Percentiles rank a stretch among this genome's conserved stretches.
Evolutionary conservation across 1,284 basidiomycete species (phyloP).

Genomic region (Fereydounia khargensis): DNA sequence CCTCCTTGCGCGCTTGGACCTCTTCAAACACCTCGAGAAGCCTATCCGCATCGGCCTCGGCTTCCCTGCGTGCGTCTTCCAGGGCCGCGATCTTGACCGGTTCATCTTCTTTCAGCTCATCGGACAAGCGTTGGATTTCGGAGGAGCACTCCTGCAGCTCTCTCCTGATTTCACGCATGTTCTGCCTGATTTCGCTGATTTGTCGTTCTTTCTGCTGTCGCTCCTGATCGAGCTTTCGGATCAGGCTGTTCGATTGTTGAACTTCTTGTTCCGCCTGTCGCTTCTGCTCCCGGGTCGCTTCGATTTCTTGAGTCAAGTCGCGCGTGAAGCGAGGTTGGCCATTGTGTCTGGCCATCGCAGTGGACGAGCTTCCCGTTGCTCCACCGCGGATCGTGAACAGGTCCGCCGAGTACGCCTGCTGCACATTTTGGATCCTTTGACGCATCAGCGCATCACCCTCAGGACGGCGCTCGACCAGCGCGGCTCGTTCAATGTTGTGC

Average conservation of each 20-base stretch:
- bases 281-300: conserved; percentile 22
- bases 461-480: conserved; percentile 63
- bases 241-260: conserved; percentile 1
- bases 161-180: neutral
- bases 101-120: conserved; percentile 71
- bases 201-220: conserved; percentile 9
- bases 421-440: conserved; percentile 44
- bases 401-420: conserved; percentile 48
- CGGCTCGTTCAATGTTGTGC: conserved; percentile 69
- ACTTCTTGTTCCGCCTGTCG: conserved; percentile 16
- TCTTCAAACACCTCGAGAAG: conserved; percentile 34
- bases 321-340: conserved; percentile 54
- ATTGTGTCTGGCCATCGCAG: conserved; percentile 53
- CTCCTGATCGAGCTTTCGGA: conserved; percentile 11
- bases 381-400: conserved; percentile 46
- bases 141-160: too few relatives aligned
- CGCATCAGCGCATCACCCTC: conserved; percentile 54
- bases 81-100: conserved; percentile 71
- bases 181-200: neutral
- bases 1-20: conserved; percentile 29
- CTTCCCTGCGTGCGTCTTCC: conserved; percentile 60
- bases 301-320: conserved; percentile 42
- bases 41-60: conserved; percentile 32
- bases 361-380: conserved; percentile 20
- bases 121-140: conserved; percentile 60